Conservation (phyloP, 2,329 filamentous ascomycete species). For the Pseudocercospora fuligena region DNA sequence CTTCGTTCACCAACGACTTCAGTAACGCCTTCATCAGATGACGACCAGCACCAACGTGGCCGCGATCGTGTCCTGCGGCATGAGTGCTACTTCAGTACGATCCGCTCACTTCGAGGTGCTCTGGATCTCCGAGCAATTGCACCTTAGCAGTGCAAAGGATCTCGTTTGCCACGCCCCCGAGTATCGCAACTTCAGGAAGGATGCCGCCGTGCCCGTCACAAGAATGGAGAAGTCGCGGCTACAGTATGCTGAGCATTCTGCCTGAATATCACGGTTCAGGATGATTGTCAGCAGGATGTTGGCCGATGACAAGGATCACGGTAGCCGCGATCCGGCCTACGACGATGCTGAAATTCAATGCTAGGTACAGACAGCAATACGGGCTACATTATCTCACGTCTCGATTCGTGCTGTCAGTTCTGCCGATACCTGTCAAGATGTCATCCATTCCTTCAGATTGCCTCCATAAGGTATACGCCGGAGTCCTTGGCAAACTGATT, state of each 20-base stretch:
- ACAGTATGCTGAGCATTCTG: neutral
- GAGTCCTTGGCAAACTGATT: conserved; percentile 11
- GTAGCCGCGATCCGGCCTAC: neutral
- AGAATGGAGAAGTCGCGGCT: neutral
- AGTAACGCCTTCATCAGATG: too few species aligned
- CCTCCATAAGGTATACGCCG: conserved; percentile 7
- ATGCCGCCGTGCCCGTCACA: neutral
- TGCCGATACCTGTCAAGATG: neutral
- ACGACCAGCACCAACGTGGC: too few species aligned
- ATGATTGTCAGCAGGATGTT: conserved; percentile 2
- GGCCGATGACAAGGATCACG: neutral
- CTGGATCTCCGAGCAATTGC: too few species aligned
- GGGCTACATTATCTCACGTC: neutral
- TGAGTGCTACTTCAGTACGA: too few species aligned
- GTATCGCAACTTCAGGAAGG: too few species aligned
- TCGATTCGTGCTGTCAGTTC: neutral
- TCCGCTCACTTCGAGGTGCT: too few species aligned
- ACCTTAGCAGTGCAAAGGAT: too few species aligned
- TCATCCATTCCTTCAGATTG: conserved; percentile 1
- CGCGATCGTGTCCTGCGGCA: too few species aligned
- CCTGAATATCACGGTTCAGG: neutral
- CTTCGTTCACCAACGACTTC: neutral
- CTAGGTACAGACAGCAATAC: neutral
- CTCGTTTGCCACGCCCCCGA: too few species aligned
- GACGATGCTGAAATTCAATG: neutral